These are phyloP conservation scores for Eremothecium cymbalariae DNA, from an alignment of 1,139 yeast genomes.

Conservation along the genomic window DNA sequence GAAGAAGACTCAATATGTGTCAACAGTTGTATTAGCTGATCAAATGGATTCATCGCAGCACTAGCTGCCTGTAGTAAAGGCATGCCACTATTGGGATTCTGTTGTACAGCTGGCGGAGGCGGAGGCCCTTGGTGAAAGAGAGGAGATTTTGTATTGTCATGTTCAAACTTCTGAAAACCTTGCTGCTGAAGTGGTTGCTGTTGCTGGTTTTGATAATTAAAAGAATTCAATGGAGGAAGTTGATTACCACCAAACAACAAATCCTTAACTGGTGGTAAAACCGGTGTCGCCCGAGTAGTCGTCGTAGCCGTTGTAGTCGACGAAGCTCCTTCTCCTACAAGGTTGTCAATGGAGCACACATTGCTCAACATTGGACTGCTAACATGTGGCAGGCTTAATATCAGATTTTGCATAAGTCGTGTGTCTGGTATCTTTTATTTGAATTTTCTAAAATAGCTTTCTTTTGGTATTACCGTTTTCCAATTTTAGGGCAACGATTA, in stretches of 20 bases:
- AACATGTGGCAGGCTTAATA: constrained; percentile 2
- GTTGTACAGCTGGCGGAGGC: neutral
- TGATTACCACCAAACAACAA: constrained; percentile 3
- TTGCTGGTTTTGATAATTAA: neutral
- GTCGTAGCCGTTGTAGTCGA: neutral
- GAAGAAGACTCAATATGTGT: constrained; percentile 4
- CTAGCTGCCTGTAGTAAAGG: neutral
- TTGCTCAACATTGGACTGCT: constrained; percentile 1
- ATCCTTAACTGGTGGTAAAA: constrained; percentile 4
- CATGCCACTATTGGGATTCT: too few relatives aligned
- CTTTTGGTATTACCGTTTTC: constrained; percentile 3
- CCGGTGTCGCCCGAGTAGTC: constrained; percentile 3
- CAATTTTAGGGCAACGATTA: neutral
- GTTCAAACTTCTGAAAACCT: neutral
- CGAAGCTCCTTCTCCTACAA: constrained; percentile 1
- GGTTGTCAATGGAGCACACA: constrained; percentile 4
- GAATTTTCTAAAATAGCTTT: constrained; percentile 3
- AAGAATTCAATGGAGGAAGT: constrained; percentile 2
- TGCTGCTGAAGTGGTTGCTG: neutral
- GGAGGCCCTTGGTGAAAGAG: neutral
- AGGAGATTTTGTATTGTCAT: neutral
- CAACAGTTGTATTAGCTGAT: constrained; percentile 4
- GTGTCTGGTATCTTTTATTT: constrained; percentile 2
- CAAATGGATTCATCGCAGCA: constrained; percentile 1
- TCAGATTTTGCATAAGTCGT: constrained; percentile 5